These are phyloP conservation scores for Ganoderma lucidum DNA, from an alignment of 1,284 basidiomycete genomes.

Conservation along the genomic window DNA sequence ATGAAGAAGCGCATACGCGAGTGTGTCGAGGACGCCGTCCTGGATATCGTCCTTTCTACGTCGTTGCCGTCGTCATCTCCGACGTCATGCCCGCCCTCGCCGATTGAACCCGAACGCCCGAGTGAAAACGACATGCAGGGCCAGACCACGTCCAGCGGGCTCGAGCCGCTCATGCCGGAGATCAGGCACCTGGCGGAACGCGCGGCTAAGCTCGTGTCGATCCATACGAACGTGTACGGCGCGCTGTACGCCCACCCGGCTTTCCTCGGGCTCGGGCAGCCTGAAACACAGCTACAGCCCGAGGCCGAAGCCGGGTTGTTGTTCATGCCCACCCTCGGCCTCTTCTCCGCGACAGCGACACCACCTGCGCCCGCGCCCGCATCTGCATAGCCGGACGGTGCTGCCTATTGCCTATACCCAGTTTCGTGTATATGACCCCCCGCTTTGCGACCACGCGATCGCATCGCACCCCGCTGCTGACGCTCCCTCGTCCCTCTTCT, in stretches of 20 bases:
- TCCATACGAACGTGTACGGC: constrained; percentile 79
- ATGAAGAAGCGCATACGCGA: constrained; percentile 69
- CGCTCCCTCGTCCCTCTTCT: constrained; percentile 1
- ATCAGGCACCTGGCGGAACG: constrained; percentile 72
- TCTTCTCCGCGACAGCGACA: background rate
- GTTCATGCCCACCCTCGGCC: background rate
- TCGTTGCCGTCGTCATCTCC: constrained; percentile 5
- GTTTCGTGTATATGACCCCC: constrained; percentile 18
- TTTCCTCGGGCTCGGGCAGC: constrained; percentile 47
- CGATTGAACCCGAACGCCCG: constrained; percentile 1
- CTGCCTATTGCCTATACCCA: constrained; percentile 10
- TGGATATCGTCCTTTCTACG: constrained; percentile 56
- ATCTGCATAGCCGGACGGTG: constrained; percentile 14
- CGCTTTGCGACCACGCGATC: constrained; percentile 2
- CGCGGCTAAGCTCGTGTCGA: constrained; percentile 70
- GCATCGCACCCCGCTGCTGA: background rate
- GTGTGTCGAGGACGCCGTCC: constrained; percentile 68
- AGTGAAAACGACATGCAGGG: constrained; percentile 27
- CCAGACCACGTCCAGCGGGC: constrained; percentile 56
- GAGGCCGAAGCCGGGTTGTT: background rate
- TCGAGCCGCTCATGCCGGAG: constrained; percentile 76
- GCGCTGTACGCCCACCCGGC: constrained; percentile 75
- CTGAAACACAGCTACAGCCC: background rate
- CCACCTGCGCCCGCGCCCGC: background rate
- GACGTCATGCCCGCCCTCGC: background rate